Conservation (phyloP, 208 protist species). For the Angomonas ambiguus region DNA sequence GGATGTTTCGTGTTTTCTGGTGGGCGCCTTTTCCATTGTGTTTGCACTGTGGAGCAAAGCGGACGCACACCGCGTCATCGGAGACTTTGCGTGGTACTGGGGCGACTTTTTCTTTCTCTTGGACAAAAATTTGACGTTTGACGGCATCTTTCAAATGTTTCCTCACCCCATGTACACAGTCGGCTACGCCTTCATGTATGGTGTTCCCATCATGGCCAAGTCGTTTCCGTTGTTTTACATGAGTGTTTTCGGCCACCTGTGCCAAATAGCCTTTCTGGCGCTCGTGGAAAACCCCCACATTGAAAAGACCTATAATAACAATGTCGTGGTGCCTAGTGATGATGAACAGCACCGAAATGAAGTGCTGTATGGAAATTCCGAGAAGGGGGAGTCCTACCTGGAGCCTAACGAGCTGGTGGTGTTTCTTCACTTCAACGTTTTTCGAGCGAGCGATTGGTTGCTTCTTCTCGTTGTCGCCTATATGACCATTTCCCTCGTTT, state of each 20-base stretch:
- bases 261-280: slow-evolving; percentile 90
- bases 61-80: slow-evolving; percentile 93
- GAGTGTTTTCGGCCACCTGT: slow-evolving; percentile 89
- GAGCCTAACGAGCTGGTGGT: slow-evolving; percentile 61
- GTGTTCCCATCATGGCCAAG: slow-evolving; percentile 83
- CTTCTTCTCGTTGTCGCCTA: slow-evolving; percentile 66
- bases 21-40: slow-evolving; percentile 60
- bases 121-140: slow-evolving; percentile 90
- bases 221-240: slow-evolving; percentile 92
- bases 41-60: slow-evolving; percentile 93
- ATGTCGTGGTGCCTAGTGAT: slow-evolving; percentile 14
- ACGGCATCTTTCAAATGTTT: slow-evolving; percentile 94
- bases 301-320: slow-evolving; percentile 62
- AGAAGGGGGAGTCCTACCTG: slow-evolving; percentile 36
- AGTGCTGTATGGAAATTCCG: slow-evolving; percentile 35
- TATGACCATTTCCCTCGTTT: slow-evolving; percentile 36
- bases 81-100: slow-evolving; percentile 96
- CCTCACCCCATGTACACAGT: slow-evolving; percentile 96
- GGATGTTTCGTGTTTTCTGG: slow-evolving; percentile 60
- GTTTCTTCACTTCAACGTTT: slow-evolving; percentile 74
- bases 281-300: slow-evolving; percentile 93
- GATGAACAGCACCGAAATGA: slow-evolving; percentile 43
- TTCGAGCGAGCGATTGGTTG: slow-evolving; percentile 75
- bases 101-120: slow-evolving; percentile 96
- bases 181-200: slow-evolving; percentile 93